A percentile compares a stretch with the other conserved stretches of the same genome.
Conservation (phyloP, 495 filamentous ascomycete genomes). For the Penicillium canariense region DNA sequence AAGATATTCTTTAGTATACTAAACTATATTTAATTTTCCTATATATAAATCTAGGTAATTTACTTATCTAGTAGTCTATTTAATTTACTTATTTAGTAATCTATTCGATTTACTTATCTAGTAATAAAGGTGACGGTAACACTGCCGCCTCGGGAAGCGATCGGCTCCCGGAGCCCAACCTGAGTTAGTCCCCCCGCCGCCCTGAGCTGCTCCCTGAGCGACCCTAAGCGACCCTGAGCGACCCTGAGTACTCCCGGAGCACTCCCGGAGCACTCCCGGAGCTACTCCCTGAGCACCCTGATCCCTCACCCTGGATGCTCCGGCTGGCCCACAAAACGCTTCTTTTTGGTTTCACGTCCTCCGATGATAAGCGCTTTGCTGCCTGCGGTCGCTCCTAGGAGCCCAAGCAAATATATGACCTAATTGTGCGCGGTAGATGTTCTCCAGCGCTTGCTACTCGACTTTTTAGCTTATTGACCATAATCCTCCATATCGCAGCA, state of each 20-base stretch:
- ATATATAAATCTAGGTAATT: too few relatives aligned
- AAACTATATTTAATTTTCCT: too few relatives aligned
- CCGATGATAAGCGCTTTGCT: conserved; percentile 10
- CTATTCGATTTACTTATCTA: too few relatives aligned
- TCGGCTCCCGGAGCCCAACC: not conserved
- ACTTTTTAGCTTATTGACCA: conserved; percentile 8
- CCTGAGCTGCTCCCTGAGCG: not conserved
- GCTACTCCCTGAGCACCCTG: conserved; percentile 2
- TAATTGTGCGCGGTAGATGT: not conserved
- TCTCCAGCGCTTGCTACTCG: conserved; percentile 10
- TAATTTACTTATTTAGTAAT: too few relatives aligned
- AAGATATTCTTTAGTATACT: too few relatives aligned
- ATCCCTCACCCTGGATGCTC: conserved; percentile 2
- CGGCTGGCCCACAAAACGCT: not conserved
- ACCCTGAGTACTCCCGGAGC: not conserved
- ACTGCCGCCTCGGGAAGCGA: not conserved
- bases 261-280: conserved; percentile 7
- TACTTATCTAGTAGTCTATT: too few relatives aligned
- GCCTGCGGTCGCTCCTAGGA: conserved; percentile 8
- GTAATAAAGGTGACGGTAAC: too few relatives aligned
- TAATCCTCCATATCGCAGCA: not conserved
- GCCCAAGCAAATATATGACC: not conserved
- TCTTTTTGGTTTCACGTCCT: conserved; percentile 7
- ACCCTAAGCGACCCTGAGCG: not conserved
- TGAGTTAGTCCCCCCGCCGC: not conserved